A percentile compares a stretch with the other conserved stretches of the same genome.
Conservation (phyloP, 2,329 filamentous ascomycete species). For the Penicillium hordei region DNA sequence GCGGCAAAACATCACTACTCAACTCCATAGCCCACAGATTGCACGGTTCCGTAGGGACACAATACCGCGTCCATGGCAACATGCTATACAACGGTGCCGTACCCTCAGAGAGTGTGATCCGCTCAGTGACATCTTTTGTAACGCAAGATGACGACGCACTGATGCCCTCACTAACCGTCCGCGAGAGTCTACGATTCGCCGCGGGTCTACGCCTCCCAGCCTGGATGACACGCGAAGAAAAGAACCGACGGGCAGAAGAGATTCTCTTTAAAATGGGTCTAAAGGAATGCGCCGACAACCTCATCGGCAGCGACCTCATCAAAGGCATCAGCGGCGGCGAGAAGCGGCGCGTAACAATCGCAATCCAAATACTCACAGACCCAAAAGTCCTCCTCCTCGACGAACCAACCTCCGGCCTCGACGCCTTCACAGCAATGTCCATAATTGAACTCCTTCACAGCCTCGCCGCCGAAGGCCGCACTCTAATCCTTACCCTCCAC, state of each 20-base stretch:
- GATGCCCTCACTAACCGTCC: slow-evolving; percentile 70
- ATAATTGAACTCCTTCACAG: slow-evolving; percentile 72
- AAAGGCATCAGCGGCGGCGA: slow-evolving; percentile 80
- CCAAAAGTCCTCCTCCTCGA: slow-evolving; percentile 71
- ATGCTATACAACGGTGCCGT: slow-evolving; percentile 69
- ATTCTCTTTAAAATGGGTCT: slow-evolving; percentile 72
- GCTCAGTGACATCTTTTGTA: slow-evolving; percentile 73
- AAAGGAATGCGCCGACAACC: slow-evolving; percentile 73
- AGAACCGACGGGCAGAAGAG: slow-evolving; percentile 66
- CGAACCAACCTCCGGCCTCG: slow-evolving; percentile 73
- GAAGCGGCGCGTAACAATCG: slow-evolving; percentile 74
- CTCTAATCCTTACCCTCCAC: slow-evolving; percentile 74
- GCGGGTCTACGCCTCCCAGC: slow-evolving; percentile 69
- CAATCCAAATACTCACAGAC: slow-evolving; percentile 73
- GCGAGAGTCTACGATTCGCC: slow-evolving; percentile 70
- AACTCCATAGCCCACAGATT: slow-evolving; percentile 71
- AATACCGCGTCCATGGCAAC: slow-evolving; percentile 61
- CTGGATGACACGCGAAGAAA: slow-evolving; percentile 69
- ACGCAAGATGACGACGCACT: slow-evolving; percentile 77
- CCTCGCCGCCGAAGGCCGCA: slow-evolving; percentile 70
- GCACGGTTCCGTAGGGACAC: slow-evolving; percentile 60
- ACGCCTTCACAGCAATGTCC: slow-evolving; percentile 74
- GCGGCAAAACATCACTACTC: slow-evolving; percentile 72
- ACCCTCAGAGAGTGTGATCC: slow-evolving; percentile 67
- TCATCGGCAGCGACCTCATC: slow-evolving; percentile 69